A percentile compares a stretch with the other conserved stretches of the same genome.
These are phyloP conservation scores for Trametes cingulata DNA, from an alignment of 768 basidiomycete species.

Conservation along the genomic window DNA sequence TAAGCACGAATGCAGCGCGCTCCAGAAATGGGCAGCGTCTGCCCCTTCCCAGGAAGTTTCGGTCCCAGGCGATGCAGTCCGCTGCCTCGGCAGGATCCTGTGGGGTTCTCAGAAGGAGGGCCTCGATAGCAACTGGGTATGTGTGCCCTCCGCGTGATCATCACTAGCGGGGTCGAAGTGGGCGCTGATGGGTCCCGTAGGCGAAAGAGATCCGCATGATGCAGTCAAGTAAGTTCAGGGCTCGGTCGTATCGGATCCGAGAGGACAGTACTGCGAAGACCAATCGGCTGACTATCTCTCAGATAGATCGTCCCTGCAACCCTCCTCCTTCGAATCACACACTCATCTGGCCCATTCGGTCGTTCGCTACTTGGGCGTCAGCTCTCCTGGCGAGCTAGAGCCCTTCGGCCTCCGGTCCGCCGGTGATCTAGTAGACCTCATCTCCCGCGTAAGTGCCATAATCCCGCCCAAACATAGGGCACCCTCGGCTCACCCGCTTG, in stretches of 20 bases:
- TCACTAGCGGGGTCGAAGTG: neutral
- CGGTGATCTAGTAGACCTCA: constrained; percentile 65
- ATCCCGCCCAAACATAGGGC: neutral
- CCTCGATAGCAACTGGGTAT: constrained; percentile 56
- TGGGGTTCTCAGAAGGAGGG: constrained; percentile 64
- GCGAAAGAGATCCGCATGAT: constrained; percentile 63
- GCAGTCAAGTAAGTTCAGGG: constrained; percentile 63
- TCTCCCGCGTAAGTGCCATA: constrained; percentile 60
- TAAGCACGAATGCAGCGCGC: constrained; percentile 74
- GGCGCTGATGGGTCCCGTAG: constrained; percentile 37
- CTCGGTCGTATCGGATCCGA: neutral
- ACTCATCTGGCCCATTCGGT: constrained; percentile 74
- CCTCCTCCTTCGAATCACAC: constrained; percentile 53
- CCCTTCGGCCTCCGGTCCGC: constrained; percentile 57
- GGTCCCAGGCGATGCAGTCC: constrained; percentile 75
- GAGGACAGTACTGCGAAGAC: neutral
- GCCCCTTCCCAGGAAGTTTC: constrained; percentile 49
- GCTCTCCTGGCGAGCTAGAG: constrained; percentile 58
- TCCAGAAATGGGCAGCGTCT: constrained; percentile 55
- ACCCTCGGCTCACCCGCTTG: neutral
- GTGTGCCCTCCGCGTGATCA: constrained; percentile 26
- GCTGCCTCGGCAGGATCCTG: constrained; percentile 75
- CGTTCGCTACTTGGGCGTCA: constrained; percentile 66
- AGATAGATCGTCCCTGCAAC: constrained; percentile 61
- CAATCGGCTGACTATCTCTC: neutral